These are phyloP conservation scores for Vaccinium macrocarpon DNA, from an alignment of 148 eudicot genomes.

Conservation along the genomic window DNA sequence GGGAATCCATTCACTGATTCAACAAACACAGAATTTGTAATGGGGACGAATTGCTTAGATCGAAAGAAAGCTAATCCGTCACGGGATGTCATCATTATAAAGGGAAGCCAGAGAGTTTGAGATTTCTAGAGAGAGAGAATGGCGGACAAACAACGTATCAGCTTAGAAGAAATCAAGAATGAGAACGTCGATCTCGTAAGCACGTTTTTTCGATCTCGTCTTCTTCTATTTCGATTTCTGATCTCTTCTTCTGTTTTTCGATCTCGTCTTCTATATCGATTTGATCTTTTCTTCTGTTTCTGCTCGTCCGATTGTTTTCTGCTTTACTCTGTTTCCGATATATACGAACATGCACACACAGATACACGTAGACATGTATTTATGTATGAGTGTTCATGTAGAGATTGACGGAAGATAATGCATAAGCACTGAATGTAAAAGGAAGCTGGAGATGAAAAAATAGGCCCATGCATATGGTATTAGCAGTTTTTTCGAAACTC, in stretches of 20 bases:
- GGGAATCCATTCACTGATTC: not conserved
- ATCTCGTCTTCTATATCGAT: not conserved
- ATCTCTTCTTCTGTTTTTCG: not conserved
- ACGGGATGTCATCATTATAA: not conserved
- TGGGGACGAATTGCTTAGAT: not conserved
- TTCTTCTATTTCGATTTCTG: not conserved
- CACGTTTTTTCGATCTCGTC: not conserved
- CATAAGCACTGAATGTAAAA: no score
- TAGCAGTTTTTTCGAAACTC: no score
- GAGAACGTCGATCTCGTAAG: constrained; percentile 72
- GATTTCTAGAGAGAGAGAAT: not conserved
- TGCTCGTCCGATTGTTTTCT: not conserved
- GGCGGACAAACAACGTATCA: constrained; percentile 21
- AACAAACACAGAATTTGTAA: not conserved
- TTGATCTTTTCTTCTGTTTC: not conserved
- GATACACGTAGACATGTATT: no score
- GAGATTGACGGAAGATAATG: not conserved
- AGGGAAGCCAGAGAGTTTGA: not conserved
- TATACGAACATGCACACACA: not conserved
- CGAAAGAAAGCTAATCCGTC: not conserved
- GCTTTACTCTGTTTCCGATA: not conserved
- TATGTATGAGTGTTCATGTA: not conserved
- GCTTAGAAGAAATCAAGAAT: constrained; percentile 49
- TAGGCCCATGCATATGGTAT: no score
- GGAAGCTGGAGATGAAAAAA: no score